Percentiles rank a stretch among this genome's conserved stretches.
Conservation (phyloP, 768 basidiomycete genomes). For the Podaxis rugospora region DNA sequence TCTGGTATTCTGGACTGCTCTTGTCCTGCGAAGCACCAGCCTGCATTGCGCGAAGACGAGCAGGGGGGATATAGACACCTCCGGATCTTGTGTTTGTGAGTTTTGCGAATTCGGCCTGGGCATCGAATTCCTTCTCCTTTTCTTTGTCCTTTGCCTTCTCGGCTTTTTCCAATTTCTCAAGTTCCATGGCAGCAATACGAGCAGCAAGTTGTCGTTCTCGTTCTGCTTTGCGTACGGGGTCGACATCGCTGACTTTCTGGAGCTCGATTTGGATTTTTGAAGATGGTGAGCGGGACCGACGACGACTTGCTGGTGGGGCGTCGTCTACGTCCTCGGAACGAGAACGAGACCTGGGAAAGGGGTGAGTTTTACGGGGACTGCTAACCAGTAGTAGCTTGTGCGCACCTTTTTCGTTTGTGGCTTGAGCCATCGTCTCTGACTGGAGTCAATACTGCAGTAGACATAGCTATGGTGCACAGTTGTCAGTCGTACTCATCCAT, state of each 20-base stretch:
- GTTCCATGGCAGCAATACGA: slow-evolving; percentile 62
- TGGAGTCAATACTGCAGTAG: slow-evolving; percentile 33
- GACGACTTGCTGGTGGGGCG: slow-evolving; percentile 39
- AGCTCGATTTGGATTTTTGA: slow-evolving; percentile 22
- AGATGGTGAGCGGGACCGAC: slow-evolving; percentile 41
- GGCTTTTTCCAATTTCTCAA: slow-evolving; percentile 52
- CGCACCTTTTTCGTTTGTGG: slow-evolving; percentile 49
- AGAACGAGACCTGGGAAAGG: slow-evolving; percentile 43
- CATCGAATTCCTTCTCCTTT: slow-evolving; percentile 51
- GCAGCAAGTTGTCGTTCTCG: slow-evolving; percentile 79
- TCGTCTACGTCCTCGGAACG: slow-evolving; percentile 34
- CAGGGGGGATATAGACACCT: slow-evolving; percentile 96
- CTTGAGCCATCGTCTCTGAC: slow-evolving; percentile 23
- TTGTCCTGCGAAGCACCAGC: slow-evolving; percentile 81
- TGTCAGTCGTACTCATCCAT: not conserved
- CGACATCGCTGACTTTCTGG: slow-evolving; percentile 58
- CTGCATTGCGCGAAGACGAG: slow-evolving; percentile 86
- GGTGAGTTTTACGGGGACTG: not conserved
- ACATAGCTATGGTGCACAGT: slow-evolving; percentile 26
- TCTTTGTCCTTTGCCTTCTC: slow-evolving; percentile 27
- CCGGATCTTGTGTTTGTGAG: slow-evolving; percentile 78
- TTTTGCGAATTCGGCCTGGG: slow-evolving; percentile 87
- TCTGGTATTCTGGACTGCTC: slow-evolving; percentile 83
- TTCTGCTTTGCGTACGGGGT: slow-evolving; percentile 70
- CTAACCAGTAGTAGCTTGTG: not conserved